Base-by-base conservation (phyloP, 805 yeast species). In the Kockiozyma suomiensis region DNA sequence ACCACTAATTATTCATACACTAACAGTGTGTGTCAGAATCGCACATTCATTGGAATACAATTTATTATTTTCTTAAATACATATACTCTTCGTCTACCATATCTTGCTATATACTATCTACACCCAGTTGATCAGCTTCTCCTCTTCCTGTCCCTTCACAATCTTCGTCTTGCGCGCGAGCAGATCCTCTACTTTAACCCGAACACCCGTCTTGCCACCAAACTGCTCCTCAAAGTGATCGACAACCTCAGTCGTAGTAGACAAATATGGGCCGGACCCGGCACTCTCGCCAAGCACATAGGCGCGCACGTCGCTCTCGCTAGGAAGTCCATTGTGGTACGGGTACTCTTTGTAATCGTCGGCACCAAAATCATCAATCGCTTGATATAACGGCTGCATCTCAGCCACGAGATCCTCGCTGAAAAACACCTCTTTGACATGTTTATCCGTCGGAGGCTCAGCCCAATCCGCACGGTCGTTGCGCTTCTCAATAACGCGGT, bases 261-360 rank as follows among this genome's bases (percentile, higher is more conserved):
- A 87, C 71, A 87, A 84, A 72, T 81, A 85, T 43, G 85, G 80
- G 69, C 88, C 80, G 64, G 81, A 79, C n/a, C 84, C 75, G 25
- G 84, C 84, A 71, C 84, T 89, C 58, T 80, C 79, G 19, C 96
- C 96, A 32, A 83, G 82, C 56, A 92, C 83, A 73, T 81, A 89
- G 52, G 78, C 76, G 68, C 81, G 81, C 58, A 93, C 79, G 61
- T 84, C 87, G 38, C 72, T 64, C 73, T 88, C 90, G 12, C 83
- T 78, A 53, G 98, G 98, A 66, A 94, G 79, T 32, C 96, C 97
- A 80, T 84, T 87, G 69, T 82, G 76, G 76, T 78, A 82, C 38
- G 91, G 90, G 69, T 82, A 81, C 63, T 79, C 74, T 35, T 69
- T 71, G 74, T 78, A 81, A 19, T 80, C 75, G 42, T 74, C 70